Conservation (phyloP, 768 basidiomycete species). For the Boletus fagicola region DNA sequence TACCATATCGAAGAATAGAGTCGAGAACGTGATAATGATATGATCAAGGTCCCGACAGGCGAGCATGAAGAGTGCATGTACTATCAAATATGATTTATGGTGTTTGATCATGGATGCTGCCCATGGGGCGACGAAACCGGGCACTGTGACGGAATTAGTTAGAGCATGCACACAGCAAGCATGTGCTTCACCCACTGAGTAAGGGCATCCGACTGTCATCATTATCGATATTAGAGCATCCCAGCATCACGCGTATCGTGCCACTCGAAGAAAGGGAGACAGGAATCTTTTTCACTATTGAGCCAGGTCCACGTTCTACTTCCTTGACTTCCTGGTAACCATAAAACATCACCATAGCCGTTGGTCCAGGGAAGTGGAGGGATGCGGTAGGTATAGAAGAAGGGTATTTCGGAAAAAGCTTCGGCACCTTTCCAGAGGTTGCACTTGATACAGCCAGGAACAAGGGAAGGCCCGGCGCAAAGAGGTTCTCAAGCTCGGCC, state of each 20-base stretch:
- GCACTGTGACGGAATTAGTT: not conserved
- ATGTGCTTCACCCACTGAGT: not conserved
- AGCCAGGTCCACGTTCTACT: not conserved
- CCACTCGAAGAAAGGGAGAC: not conserved
- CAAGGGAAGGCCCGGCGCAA: not conserved
- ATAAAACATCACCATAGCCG: not conserved
- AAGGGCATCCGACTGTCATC: not conserved
- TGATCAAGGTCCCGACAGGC: not conserved
- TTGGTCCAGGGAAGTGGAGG: not conserved
- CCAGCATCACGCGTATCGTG: too few species aligned
- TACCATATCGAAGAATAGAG: not conserved
- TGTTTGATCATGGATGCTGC: not conserved
- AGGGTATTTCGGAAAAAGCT: not conserved
- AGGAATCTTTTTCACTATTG: not conserved
- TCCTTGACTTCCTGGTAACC: not conserved
- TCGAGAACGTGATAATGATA: not conserved
- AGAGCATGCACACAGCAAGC: not conserved
- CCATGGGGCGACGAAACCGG: too few species aligned
- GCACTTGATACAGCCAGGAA: not conserved
- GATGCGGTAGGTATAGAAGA: not conserved
- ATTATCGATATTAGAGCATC: not conserved
- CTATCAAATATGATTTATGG: not conserved
- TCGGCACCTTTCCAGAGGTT: not conserved
- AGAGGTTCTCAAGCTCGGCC: not conserved
- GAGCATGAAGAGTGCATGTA: not conserved